Conservation (phyloP, 2,329 filamentous ascomycete genomes). For the Penicillium concentricum region DNA sequence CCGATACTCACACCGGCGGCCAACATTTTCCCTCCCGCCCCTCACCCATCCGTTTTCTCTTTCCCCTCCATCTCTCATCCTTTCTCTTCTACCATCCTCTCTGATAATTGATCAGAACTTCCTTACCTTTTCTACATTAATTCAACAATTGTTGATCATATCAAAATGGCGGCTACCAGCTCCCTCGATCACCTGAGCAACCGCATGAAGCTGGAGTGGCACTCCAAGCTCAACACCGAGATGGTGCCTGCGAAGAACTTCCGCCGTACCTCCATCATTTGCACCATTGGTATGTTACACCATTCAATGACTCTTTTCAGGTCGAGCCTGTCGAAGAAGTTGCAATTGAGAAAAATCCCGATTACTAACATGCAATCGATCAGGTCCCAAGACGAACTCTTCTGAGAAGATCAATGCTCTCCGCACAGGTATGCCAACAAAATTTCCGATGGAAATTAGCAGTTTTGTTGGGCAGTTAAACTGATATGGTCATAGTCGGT, state of each 20-base stretch:
- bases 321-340: background rate
- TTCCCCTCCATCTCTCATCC: conserved; percentile 15
- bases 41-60: conserved; percentile 24
- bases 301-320: background rate
- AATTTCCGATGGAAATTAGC: background rate
- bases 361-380: conserved; percentile 24
- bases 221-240: conserved; percentile 81
- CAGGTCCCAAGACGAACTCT: conserved; percentile 95
- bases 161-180: conserved; percentile 67
- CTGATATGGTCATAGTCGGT: conserved; percentile 57
- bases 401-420: conserved; percentile 95
- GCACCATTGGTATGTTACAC: conserved; percentile 77
- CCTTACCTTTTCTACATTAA: conserved; percentile 7
- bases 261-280: conserved; percentile 96
- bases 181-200: conserved; percentile 84
- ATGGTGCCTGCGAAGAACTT: conserved; percentile 84
- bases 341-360: background rate
- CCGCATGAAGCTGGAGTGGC: conserved; percentile 70
- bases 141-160: conserved; percentile 16
- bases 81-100: conserved; percentile 15
- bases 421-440: conserved; percentile 57
- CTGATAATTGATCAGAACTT: conserved; percentile 14
- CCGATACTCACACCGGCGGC: conserved; percentile 28
- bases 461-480: conserved; percentile 14
- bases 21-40: conserved; percentile 39